phyloP scores from a whole-genome alignment of 2,329 filamentous ascomycete genomes.

The Cytospora mali region DNA sequence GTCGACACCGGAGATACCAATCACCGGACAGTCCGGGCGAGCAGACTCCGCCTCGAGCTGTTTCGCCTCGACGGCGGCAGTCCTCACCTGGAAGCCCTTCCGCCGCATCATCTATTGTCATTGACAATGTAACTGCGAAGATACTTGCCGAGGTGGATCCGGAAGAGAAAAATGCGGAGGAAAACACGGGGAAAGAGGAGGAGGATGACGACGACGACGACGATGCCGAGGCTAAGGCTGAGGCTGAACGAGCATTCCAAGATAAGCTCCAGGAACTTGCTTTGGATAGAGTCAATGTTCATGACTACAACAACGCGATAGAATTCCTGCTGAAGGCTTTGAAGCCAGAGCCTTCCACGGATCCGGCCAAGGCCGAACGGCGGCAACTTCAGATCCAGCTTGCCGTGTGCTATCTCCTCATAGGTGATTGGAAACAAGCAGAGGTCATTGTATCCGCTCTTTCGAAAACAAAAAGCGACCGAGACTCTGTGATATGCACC shows the following conservation, averaged over 20 bases:
- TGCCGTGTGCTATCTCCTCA: conserved; percentile 32
- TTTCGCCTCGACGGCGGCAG: neutral
- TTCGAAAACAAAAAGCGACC: conserved; percentile 24
- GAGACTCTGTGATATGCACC: conserved; percentile 30
- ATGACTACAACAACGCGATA: conserved; percentile 32
- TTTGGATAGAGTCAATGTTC: conserved; percentile 31
- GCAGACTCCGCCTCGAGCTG: neutral
- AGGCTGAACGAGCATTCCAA: conserved; percentile 30
- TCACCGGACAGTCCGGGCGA: neutral
- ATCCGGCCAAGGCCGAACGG: neutral
- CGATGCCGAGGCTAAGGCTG: conserved; percentile 29
- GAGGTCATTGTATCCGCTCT: conserved; percentile 29
- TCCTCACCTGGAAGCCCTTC: neutral
- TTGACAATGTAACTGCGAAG: neutral
- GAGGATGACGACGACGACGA: neutral
- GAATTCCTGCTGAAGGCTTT: conserved; percentile 32
- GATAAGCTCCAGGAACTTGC: conserved; percentile 33
- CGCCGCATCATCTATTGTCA: neutral
- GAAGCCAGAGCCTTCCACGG: conserved; percentile 13
- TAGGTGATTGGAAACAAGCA: conserved; percentile 31
- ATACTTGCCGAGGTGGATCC: neutral
- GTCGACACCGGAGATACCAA: neutral
- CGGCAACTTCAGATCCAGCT: conserved; percentile 32
- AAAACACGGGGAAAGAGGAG: neutral
- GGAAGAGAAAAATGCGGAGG: neutral